Base-by-base conservation (phyloP, 148 eudicot species). In the Vaccinium myrtillus region DNA sequence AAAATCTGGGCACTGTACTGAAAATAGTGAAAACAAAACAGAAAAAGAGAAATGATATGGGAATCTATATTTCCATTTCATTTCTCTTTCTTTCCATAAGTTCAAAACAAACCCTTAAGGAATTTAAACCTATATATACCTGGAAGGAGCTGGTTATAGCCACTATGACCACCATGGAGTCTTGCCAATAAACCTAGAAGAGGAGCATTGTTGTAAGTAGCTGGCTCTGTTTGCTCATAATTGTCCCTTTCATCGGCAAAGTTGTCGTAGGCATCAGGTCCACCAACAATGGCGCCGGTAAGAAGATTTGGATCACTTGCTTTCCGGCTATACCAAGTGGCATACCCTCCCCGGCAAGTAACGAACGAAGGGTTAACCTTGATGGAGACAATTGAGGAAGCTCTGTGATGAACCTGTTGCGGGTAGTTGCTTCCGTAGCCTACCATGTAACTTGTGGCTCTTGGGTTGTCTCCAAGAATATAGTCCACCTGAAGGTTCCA, bases 361-460 rank as follows among this genome's bases (percentile, higher is more conserved):
- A 97, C 93, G 30, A 97, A 95, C 0, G 93, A 51, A 21, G 96
- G 93, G 89, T 97, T 83, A 75, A 75, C 90, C 87, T 97, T 97
- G 86, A 85, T 83, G 23, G 99, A 97, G 19, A 95, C 96, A 56
- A 97, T 97, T 8, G 99, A 97, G 36, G 99, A 92, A 75, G 86
- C 98, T 15, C 99, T 91, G 88, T 97, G 99, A 84, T 95, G 99
- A 65, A 95, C 98, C 85, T 95, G 99, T 70, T 86, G 89, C 1
- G 99, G 99, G 87, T 90, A 97, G 85, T 92, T 97, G 91, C 83
- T 94, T 74, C 98, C 98, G 27, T 97, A 97, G 16, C 99, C 99
- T 4, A 97, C 99, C 99, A 97, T 97, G 91, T 97, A 97, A 84
- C 99, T 97, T 63, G 98, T 97, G 74, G 95, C 99, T 85, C 99